phyloP scores from a whole-genome alignment of 2,329 filamentous ascomycete species.

The Ambrosiella xylebori region DNA sequence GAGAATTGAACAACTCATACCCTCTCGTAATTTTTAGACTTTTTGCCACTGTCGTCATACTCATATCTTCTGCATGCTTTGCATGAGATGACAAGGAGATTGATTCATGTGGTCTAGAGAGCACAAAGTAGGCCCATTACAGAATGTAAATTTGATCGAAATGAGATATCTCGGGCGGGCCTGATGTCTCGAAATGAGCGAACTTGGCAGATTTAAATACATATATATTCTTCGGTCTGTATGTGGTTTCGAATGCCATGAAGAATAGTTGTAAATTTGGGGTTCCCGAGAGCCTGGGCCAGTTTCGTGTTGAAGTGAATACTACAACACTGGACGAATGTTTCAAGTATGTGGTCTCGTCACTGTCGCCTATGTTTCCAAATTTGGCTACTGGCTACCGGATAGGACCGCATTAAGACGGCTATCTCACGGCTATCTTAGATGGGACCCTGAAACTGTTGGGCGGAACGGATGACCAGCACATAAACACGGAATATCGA shows the following conservation, averaged over 20 bases:
- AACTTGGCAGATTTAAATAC: background rate
- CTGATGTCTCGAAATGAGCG: too few relatives aligned
- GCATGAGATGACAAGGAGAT: background rate
- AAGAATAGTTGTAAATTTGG: background rate
- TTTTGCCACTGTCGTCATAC: constrained; percentile 4
- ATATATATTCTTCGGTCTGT: background rate
- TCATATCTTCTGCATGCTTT: background rate
- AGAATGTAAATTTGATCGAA: background rate
- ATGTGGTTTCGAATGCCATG: background rate
- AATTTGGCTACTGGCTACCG: too few relatives aligned
- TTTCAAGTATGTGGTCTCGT: background rate
- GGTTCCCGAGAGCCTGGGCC: background rate
- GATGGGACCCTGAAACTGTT: too few relatives aligned
- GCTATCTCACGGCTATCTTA: too few relatives aligned
- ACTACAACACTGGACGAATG: background rate
- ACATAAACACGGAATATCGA: too few relatives aligned
- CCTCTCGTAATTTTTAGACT: background rate
- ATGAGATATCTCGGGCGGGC: too few relatives aligned
- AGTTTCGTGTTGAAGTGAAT: background rate
- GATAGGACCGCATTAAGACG: too few relatives aligned
- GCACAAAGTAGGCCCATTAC: background rate
- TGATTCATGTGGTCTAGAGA: too few relatives aligned
- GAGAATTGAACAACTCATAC: too few relatives aligned
- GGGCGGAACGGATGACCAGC: too few relatives aligned
- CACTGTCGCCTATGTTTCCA: too few relatives aligned